phyloP scores from a whole-genome alignment of 2,329 filamentous ascomycete species.

The Sporothrix inflata region DNA sequence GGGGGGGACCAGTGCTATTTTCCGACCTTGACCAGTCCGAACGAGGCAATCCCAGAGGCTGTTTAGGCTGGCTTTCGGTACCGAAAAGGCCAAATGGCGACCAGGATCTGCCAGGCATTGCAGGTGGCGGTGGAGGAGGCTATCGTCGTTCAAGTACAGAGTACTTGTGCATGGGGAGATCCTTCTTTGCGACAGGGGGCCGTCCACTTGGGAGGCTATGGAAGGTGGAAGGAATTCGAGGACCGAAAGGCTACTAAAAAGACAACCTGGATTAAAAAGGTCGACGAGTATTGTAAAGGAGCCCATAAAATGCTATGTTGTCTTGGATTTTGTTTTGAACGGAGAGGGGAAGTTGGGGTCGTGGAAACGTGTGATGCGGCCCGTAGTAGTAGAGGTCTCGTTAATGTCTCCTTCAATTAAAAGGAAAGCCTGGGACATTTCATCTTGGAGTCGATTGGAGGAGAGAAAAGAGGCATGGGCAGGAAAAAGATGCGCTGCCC shows the following conservation, averaged over 20 bases:
- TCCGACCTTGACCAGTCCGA: constrained; percentile 16
- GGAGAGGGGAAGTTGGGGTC: neutral
- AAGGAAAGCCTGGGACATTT: neutral
- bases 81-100: constrained; percentile 18
- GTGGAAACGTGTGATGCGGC: neutral
- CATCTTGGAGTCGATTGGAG: neutral
- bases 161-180: neutral
- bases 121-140: constrained; percentile 1
- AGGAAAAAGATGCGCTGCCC: neutral
- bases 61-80: constrained; percentile 22
- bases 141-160: constrained; percentile 1
- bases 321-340: neutral
- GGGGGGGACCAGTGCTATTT: neutral
- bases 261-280: neutral
- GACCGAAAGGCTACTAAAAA: neutral
- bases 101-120: constrained; percentile 10
- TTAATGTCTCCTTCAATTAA: neutral
- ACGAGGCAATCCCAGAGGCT: neutral
- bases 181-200: neutral
- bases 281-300: neutral
- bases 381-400: neutral
- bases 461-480: neutral
- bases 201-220: neutral
- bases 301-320: neutral
- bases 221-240: neutral